Base-by-base conservation (phyloP, 305 asterid species). In the Stenogyne calaminthoides region DNA sequence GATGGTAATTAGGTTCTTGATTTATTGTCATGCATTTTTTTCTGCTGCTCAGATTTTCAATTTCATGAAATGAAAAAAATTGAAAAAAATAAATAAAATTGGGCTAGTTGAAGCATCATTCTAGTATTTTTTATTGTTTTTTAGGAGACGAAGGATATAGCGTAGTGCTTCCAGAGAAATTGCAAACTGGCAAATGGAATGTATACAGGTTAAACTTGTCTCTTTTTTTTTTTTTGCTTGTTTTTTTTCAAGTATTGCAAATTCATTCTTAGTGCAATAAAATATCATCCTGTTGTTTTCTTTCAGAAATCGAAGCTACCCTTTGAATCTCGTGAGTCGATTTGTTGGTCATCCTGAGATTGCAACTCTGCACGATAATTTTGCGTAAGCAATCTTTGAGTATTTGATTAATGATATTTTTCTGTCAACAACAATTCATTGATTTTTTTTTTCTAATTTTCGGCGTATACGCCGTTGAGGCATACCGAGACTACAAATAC, bases 101-200 rank as follows among this genome's bases (percentile, higher is more conserved):
- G 15, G 42, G 5, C 49, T 61, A 51, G 25, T 49, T 49, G 56
- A 14, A 49, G 56, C 56, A 49, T 44, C 37, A 6, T 6, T 66
- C 57, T 19, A 40, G 39, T 40, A 16, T 39, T 67, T 14, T n/a
- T 37, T 25, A n/a, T 25, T 57, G 25, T 55, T 25, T 47, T 56
- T 6, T 0, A 67, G 64, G 85, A 85, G 96, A 85, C 74, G 69
- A 89, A 73, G 91, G 93, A 36, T 87, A 85, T 79, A 85, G 93
- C 80, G 79, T 81, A n/a, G 86, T 80, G 74, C 87, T 89, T 64
- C 96, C 93, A 0, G 93, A 89, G 73, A 81, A 85, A 81, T 70
- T 87, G 80, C 80, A 78, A 73, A 81, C 82, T 19, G 96, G 96
- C 65, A 86, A 84, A 65, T 89, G 96, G 93, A 82, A 89, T 71